Base-by-base conservation (phyloP, 2,329 filamentous ascomycete genomes). In the Aurifilum marmelostoma region DNA sequence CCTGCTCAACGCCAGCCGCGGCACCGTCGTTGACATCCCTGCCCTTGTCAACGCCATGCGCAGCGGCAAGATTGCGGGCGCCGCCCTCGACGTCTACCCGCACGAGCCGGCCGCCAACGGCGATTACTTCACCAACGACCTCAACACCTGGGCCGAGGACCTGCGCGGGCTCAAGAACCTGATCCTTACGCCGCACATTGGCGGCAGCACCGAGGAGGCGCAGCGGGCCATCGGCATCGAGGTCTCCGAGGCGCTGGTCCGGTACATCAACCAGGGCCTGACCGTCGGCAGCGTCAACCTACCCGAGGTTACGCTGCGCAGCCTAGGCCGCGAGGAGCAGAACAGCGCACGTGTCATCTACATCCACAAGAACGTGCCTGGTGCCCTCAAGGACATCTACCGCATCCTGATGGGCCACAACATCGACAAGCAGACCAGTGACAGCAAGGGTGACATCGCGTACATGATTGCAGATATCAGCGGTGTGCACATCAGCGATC, bases 381-480 rank as follows among this genome's bases (percentile, higher is more conserved):
- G 96, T 85, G 96, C 99, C 72, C 85, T 99, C 79, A 89, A 94
- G 77, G 93, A 91, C 83, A 96, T 99, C 73, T 99, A 99, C 84
- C 92, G 96, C 76, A 93, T 98, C 72, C 87, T 99, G 62, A 92
- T 92, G 58, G 90, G 97, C 76, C 94, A 99, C 84, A 99, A 99
- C 80, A 94, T 99, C 75, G 95, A 97, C 83, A 98, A 98, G 86
- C 96, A 99, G 82, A 98, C 97, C 84, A 96, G 93, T 64, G 96
- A 98, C 80, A 97, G 92, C 81, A 91, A 91, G 83, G 95, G 94
- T 74, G 95, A 98, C 86, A 87, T 96, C 73, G 96, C 96, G 27
- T 99, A 99, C 79, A 85, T 99, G 72, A 97, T 99, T 94, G 96
- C 96, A 9, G 96, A 99, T 83, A 92, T 99, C 75, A 97, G 93